These are phyloP conservation scores for Huntiella abstrusa DNA, from an alignment of 2,329 filamentous ascomycete genomes.

Conservation along the genomic window DNA sequence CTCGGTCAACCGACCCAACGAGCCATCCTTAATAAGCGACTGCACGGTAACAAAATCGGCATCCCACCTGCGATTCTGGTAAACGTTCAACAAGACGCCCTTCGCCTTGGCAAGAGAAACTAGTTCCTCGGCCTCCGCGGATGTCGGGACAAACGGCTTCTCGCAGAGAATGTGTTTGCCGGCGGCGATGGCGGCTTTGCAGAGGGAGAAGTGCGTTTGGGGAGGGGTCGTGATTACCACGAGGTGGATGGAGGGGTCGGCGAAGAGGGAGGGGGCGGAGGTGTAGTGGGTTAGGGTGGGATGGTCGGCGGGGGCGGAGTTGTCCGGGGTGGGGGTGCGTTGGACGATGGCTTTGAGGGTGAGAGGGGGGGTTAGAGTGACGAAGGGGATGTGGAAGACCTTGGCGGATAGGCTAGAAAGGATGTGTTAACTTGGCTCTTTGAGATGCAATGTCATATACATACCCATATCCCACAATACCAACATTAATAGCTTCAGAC, in stretches of 20 bases:
- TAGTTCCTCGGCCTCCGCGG: constrained; percentile 46
- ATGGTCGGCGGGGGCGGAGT: constrained; percentile 52
- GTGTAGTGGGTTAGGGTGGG: constrained; percentile 46
- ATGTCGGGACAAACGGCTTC: constrained; percentile 64
- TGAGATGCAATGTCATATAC: constrained; percentile 11
- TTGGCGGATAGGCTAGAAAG: constrained; percentile 42
- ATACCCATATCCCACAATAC: constrained; percentile 33
- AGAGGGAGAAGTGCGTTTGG: constrained; percentile 47
- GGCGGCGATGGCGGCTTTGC: constrained; percentile 43
- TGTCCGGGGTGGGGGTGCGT: constrained; percentile 41
- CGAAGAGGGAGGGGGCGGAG: constrained; percentile 32
- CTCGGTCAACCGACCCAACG: constrained; percentile 54
- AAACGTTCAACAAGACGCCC: constrained; percentile 41
- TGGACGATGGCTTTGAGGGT: constrained; percentile 59
- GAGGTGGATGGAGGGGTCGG: constrained; percentile 47
- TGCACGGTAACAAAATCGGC: constrained; percentile 54
- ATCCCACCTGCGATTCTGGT: constrained; percentile 63
- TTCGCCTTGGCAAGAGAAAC: constrained; percentile 32
- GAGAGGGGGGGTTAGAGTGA: constrained; percentile 22
- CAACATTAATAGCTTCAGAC: constrained; percentile 25
- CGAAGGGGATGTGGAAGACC: constrained; percentile 68
- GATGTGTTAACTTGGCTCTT: constrained; percentile 10
- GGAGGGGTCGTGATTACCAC: constrained; percentile 56
- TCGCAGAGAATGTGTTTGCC: constrained; percentile 67
- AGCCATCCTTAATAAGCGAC: constrained; percentile 38